phyloP scores from a whole-genome alignment of 257 asterid genomes.

The Anisodus tanguticus region DNA sequence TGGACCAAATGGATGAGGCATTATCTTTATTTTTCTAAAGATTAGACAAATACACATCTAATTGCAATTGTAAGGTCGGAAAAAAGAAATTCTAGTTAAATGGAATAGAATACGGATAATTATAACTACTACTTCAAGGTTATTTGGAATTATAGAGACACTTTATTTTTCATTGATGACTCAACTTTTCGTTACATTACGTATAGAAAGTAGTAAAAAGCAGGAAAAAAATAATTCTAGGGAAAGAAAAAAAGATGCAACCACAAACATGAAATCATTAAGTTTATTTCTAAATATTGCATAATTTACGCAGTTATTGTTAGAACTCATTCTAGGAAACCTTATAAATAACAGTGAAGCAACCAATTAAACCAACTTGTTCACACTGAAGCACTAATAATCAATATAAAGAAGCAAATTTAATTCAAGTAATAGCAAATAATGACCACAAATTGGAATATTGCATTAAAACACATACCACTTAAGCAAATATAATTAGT shows the following conservation, averaged over 20 bases:
- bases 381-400: slow-evolving; percentile 15
- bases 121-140: background rate
- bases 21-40: no score
- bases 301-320: background rate
- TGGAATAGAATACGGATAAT: background rate
- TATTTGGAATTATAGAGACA: background rate
- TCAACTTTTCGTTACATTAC: background rate
- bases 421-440: background rate
- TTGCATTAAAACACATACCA: background rate
- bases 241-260: background rate
- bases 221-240: background rate
- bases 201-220: background rate
- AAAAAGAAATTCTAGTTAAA: no score
- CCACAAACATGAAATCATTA: background rate
- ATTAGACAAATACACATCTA: no score
- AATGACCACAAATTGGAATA: background rate
- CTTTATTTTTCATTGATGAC: background rate
- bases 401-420: background rate
- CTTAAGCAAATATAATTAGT: background rate
- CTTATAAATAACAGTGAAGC: background rate
- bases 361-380: background rate
- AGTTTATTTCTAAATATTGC: no score
- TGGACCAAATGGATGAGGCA: background rate
- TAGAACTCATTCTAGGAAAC: background rate
- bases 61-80: no score